Conservation (phyloP, 2,329 filamentous ascomycete species). For the Biscogniauxia sp. region DNA sequence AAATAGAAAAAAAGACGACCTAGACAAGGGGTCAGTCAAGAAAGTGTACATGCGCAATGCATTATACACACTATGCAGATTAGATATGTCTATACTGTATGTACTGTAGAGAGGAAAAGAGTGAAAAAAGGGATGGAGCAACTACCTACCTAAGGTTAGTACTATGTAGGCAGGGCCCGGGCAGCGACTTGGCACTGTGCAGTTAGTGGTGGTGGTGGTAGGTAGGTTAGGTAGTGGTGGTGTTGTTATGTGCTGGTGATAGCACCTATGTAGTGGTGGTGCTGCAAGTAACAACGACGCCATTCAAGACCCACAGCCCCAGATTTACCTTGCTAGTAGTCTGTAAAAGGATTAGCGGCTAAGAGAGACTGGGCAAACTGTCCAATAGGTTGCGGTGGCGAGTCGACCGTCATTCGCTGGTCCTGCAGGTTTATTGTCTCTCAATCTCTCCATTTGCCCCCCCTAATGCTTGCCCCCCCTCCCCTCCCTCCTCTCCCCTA, state of each 20-base stretch:
- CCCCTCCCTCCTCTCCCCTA: not conserved
- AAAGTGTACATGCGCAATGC: too few relatives aligned
- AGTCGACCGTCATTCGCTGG: slow-evolving; percentile 18
- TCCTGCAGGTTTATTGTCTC: slow-evolving; percentile 14
- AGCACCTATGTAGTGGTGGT: not conserved
- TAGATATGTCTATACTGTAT: not conserved
- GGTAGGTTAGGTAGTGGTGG: not conserved
- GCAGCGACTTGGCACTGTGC: not conserved
- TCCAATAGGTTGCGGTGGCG: slow-evolving; percentile 21
- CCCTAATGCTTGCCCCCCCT: not conserved
- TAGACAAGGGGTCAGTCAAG: too few relatives aligned
- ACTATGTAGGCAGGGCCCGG: too few relatives aligned
- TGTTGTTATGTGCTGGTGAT: not conserved
- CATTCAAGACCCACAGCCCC: not conserved
- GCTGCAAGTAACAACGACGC: not conserved
- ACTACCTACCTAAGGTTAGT: too few relatives aligned
- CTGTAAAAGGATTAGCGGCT: slow-evolving; percentile 7
- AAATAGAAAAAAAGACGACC: too few relatives aligned
- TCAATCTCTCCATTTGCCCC: slow-evolving; percentile 9
- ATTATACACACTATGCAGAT: not conserved
- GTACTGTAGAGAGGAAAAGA: not conserved
- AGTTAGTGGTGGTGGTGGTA: too few relatives aligned
- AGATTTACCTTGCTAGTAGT: slow-evolving; percentile 10
- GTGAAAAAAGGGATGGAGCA: too few relatives aligned
- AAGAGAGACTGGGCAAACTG: not conserved